phyloP scores from a whole-genome alignment of 2,329 filamentous ascomycete species.

The Xylariaceae sp. region DNA sequence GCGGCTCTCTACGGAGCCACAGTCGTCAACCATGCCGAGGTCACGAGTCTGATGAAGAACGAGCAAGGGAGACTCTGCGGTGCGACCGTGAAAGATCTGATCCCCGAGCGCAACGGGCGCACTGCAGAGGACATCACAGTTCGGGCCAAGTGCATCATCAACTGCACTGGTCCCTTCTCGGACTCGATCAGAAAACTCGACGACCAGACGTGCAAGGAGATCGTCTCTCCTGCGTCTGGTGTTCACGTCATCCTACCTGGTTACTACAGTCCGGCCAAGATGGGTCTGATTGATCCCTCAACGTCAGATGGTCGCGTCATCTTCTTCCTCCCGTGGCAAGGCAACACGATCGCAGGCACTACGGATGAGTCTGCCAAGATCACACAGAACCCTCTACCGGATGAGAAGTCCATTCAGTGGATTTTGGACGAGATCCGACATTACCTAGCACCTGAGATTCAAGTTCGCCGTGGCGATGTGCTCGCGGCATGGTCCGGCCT shows the following conservation, averaged over 20 bases:
- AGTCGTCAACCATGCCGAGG: slow-evolving; percentile 79
- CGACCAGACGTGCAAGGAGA: slow-evolving; percentile 67
- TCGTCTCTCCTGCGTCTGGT: slow-evolving; percentile 81
- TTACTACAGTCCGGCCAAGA: slow-evolving; percentile 80
- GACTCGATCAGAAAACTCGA: slow-evolving; percentile 86
- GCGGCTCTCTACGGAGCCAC: slow-evolving; percentile 84
- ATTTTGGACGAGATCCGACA: slow-evolving; percentile 80
- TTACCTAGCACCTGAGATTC: slow-evolving; percentile 81
- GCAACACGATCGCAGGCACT: slow-evolving; percentile 86
- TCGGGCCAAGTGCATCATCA: slow-evolving; percentile 77
- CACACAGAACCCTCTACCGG: slow-evolving; percentile 69
- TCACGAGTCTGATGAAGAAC: slow-evolving; percentile 74
- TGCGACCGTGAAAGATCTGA: slow-evolving; percentile 68
- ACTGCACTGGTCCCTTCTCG: slow-evolving; percentile 85
- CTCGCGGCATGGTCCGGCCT: slow-evolving; percentile 88
- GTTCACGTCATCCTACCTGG: slow-evolving; percentile 85
- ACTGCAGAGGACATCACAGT: slow-evolving; percentile 64
- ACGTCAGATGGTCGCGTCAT: slow-evolving; percentile 88
- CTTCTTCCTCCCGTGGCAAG: slow-evolving; percentile 92
- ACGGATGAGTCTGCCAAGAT: slow-evolving; percentile 77
- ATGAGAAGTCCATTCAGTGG: slow-evolving; percentile 84
- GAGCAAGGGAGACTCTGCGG: slow-evolving; percentile 69
- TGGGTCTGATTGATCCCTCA: slow-evolving; percentile 83
- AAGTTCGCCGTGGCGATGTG: slow-evolving; percentile 81
- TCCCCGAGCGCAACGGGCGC: slow-evolving; percentile 64